A percentile compares a stretch with the other conserved stretches of the same genome.
phyloP scores from a whole-genome alignment of 2,329 filamentous ascomycete genomes.

The Macrophomina pseudophaseolina region DNA sequence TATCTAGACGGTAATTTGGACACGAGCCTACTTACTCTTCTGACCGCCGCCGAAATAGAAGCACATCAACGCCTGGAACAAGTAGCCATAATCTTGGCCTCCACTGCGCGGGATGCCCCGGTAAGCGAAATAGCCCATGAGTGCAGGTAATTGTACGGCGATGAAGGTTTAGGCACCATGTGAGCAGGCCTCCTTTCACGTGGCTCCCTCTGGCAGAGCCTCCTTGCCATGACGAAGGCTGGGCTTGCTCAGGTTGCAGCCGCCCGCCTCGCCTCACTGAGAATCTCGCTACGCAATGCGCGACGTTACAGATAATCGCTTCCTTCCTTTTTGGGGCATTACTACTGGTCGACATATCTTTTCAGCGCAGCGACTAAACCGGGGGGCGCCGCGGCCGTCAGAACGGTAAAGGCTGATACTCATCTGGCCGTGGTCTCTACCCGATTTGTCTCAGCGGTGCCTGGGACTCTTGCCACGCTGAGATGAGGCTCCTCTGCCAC shows the following conservation, averaged over 20 bases:
- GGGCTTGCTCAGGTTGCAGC: slow-evolving; percentile 3
- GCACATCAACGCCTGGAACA: neutral
- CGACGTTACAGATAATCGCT: slow-evolving; percentile 23
- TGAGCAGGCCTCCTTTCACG: slow-evolving; percentile 20
- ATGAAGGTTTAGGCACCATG: neutral
- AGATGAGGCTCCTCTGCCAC: slow-evolving; percentile 18
- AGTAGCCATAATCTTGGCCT: neutral
- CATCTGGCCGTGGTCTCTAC: neutral
- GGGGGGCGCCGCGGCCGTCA: slow-evolving; percentile 5
- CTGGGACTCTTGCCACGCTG: neutral
- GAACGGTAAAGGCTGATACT: slow-evolving; percentile 13
- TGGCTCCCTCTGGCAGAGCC: slow-evolving; percentile 16
- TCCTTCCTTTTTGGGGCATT: slow-evolving; percentile 7
- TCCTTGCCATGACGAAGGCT: slow-evolving; percentile 17
- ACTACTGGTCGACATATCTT: slow-evolving; percentile 16
- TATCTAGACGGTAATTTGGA: slow-evolving; percentile 17
- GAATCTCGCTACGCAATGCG: slow-evolving; percentile 22
- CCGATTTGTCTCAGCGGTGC: slow-evolving; percentile 11
- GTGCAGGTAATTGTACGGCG: slow-evolving; percentile 19
- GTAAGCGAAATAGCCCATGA: slow-evolving; percentile 21
- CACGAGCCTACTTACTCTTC: slow-evolving; percentile 14
- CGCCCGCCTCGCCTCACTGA: slow-evolving; percentile 22
- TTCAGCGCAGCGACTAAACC: slow-evolving; percentile 5
- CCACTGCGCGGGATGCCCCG: slow-evolving; percentile 13
- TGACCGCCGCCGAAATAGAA: slow-evolving; percentile 11